These are phyloP conservation scores for Marasmius oreades DNA, from an alignment of 1,284 basidiomycete genomes.

Conservation along the genomic window DNA sequence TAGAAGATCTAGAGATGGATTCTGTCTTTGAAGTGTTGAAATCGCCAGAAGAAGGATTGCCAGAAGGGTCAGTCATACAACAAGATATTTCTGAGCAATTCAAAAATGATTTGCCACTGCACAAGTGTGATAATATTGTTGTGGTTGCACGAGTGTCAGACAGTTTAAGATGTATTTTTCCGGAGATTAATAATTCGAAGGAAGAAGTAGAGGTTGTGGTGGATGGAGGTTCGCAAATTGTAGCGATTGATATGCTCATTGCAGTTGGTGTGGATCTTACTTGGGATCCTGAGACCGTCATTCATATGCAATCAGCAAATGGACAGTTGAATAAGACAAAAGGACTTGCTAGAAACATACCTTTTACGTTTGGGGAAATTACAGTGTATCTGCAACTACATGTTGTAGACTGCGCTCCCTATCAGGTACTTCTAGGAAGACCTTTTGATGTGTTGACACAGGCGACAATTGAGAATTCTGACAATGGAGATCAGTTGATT, in stretches of 20 bases:
- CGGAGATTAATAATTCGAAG: too few relatives aligned
- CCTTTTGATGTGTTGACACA: conserved; percentile 30
- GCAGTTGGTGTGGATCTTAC: conserved; percentile 13
- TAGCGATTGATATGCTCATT: neutral
- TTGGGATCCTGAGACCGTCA: conserved; percentile 19
- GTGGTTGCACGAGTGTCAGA: too few relatives aligned
- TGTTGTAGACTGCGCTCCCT: conserved; percentile 24
- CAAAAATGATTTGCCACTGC: too few relatives aligned
- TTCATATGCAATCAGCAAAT: conserved; percentile 23
- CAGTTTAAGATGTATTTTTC: too few relatives aligned
- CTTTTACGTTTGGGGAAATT: conserved; percentile 21
- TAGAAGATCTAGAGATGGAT: too few relatives aligned
- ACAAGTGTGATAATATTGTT: too few relatives aligned
- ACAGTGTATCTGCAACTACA: conserved; percentile 26
- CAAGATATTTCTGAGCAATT: too few relatives aligned
- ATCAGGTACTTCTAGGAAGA: conserved; percentile 29
- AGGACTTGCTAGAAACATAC: conserved; percentile 24
- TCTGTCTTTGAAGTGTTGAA: too few relatives aligned
- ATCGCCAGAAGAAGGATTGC: too few relatives aligned
- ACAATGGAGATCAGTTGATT: neutral
- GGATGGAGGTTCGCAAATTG: neutral
- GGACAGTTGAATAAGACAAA: conserved; percentile 15
- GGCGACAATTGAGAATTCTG: neutral
- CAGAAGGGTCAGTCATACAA: too few relatives aligned
- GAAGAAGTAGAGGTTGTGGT: too few relatives aligned